These are phyloP conservation scores for Penicillium polonicum DNA, from an alignment of 2,329 filamentous ascomycete genomes.

Conservation along the genomic window DNA sequence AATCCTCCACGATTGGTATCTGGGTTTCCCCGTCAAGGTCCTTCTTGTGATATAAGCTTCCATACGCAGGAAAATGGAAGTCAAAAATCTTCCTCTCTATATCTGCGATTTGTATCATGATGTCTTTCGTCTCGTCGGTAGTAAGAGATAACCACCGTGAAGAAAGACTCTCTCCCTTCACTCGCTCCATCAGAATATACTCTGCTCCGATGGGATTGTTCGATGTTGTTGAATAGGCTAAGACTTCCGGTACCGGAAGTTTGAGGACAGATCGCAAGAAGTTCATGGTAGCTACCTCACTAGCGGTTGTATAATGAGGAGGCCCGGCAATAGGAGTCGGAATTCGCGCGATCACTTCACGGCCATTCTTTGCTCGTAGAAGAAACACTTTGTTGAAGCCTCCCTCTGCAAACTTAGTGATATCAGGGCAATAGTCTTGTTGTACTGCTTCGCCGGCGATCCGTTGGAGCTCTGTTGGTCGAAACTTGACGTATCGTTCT, in stretches of 20 bases:
- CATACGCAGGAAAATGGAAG: constrained; percentile 29
- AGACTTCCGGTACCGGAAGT: constrained; percentile 40
- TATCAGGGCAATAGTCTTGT: constrained; percentile 22
- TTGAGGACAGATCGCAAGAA: constrained; percentile 29
- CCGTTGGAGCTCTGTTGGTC: constrained; percentile 23
- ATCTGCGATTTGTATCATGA: constrained; percentile 29
- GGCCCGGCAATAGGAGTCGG: constrained; percentile 30
- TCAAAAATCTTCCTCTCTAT: constrained; percentile 29
- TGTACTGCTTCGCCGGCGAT: constrained; percentile 23
- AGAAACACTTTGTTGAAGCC: constrained; percentile 35
- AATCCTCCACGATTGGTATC: constrained; percentile 23
- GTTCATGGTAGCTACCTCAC: constrained; percentile 29
- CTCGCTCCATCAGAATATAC: constrained; percentile 47
- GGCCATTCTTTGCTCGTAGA: constrained; percentile 22
- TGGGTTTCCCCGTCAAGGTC: constrained; percentile 19
- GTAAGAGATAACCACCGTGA: constrained; percentile 29
- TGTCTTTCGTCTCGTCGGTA: constrained; percentile 24
- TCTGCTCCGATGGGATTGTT: constrained; percentile 43
- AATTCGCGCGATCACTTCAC: constrained; percentile 30
- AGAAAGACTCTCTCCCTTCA: constrained; percentile 34
- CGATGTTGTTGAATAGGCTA: constrained; percentile 35
- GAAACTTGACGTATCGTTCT: constrained; percentile 25
- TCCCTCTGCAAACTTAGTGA: constrained; percentile 24
- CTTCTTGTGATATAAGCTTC: constrained; percentile 29
- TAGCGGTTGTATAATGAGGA: constrained; percentile 28